Evolutionary conservation across 805 yeast genomes (phyloP), one percentile per base, ranked within the genome.

Genomic region (Ogataea haglerorum): DNA sequence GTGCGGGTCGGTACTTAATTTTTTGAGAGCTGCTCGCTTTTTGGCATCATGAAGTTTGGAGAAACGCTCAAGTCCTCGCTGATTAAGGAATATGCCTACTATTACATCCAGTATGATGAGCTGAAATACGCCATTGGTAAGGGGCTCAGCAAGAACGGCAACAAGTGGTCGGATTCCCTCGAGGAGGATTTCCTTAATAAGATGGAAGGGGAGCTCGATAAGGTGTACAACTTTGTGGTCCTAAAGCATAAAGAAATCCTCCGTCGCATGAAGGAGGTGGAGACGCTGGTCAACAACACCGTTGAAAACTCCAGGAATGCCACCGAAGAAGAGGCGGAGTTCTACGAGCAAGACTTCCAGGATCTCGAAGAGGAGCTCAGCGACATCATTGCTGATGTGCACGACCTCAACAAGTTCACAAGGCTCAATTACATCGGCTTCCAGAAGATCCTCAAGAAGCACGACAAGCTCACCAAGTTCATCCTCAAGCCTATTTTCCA

Each of bases 341-440:
- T 60, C 18, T 65, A 69, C 46, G 85, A 82, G 58, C 74, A 80
- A 53, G 86, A 81, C 57, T 85, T 82, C 51, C 83, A 81, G 50
- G 82, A 77, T 41, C 65, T 85, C 40, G 93, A 85, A 60, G 85
- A 82, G 45, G 90, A 83, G 51, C 65, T 85, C 43, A 74, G 82
- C 42, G 96, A 90, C 54, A 82, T 93, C 53, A 90, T 93, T 64
- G 96, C 97, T 16, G 97, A 90, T 66, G 96, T 93, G 32, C 97
- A 93, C 58, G 99, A 93, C 63, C 75, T 93, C 56, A 96, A 96
- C 50, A 91, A 91, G 62, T 93, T 87, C 63, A 79, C 96, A 14
- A 76, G 95, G 47, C 76, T 93, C 59, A 93, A 93, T 65, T 93
- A 93, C 69, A 90, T 96, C 15, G 99, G 99, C 2, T 93, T 93